Base-by-base conservation (phyloP, 2,329 filamentous ascomycete genomes). In the Verticillium nonalfalfae region DNA sequence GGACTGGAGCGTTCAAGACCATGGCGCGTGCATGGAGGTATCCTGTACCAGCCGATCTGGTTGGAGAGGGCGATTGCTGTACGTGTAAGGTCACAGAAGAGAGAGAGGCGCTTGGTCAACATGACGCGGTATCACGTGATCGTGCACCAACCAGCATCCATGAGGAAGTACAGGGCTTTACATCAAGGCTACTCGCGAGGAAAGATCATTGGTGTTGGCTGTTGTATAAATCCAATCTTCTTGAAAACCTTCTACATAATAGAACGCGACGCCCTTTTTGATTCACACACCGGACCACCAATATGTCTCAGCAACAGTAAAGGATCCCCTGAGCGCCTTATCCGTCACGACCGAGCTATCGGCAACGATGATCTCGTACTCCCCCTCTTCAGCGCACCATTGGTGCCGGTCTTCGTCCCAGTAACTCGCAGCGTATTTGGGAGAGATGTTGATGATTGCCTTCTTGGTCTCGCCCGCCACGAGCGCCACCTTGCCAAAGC, bases 341-440 rank as follows among this genome's bases (percentile, higher is more conserved):
- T 67, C 74, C 4, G 76, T 79, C 39, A 84, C 72, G 4, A 66
- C 75, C 65, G 81, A 90, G 62, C 84, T 88, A 57, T 81, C 77
- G 9, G 80, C 81, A 2, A 90, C 82, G 60, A 86, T 73, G 15
- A 91, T 79, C 61, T 82, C 81, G 70, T 91, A 91, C 57, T 77
- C 76, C 35, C 88, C 90, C 69, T 81, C 80, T 75, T 90, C 88
- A 1, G 82, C 82, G 21, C 84, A 81, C 88, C 88, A 93, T 68
- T 85, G 78, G 60, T 82, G 78, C 13, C 84, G 77, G 64, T 83
- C 81, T 75, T 92, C 89, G 66, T 91, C 87, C 79, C 86, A 92
- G 75, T 87, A 92, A 60, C 85, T 84, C 0, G 85, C 82, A 0
- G 85, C 86, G 60, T 90, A 86, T 74, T 89, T 90, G 68, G 83